Evolutionary conservation across 2,329 filamentous ascomycete species (phyloP).

Genomic region (Aspergillus sp.): DNA sequence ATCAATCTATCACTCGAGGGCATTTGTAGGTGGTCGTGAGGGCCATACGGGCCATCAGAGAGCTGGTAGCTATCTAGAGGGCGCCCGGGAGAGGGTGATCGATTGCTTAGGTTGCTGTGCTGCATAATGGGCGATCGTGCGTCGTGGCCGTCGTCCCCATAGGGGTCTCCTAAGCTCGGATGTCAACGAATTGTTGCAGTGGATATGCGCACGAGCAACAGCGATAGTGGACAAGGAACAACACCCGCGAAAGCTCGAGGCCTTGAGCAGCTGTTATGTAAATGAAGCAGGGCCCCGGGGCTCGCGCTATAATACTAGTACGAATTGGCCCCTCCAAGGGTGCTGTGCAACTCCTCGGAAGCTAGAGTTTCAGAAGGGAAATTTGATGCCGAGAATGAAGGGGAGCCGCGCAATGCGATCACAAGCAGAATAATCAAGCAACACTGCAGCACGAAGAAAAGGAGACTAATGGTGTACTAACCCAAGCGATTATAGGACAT

Average conservation of each 20-base stretch:
- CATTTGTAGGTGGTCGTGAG: constrained; percentile 64
- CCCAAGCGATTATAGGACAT: constrained; percentile 73
- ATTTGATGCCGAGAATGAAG: constrained; percentile 21
- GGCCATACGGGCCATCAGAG: constrained; percentile 71
- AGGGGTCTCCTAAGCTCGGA: constrained; percentile 35
- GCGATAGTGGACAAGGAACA: not conserved
- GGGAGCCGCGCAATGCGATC: constrained; percentile 10
- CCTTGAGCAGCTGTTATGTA: not conserved
- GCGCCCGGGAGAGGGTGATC: constrained; percentile 75
- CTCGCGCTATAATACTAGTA: not conserved
- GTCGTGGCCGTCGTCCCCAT: constrained; percentile 47
- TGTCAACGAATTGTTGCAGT: constrained; percentile 21
- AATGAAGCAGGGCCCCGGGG: not conserved
- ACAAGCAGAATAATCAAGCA: not conserved
- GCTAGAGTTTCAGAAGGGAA: constrained; percentile 22
- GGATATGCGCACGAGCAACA: not conserved
- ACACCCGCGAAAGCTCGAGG: not conserved
- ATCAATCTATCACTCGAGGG: constrained; percentile 73
- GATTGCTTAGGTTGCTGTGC: constrained; percentile 53
- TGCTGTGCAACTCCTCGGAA: constrained; percentile 1
- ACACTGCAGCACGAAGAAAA: not conserved
- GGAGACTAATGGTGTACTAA: constrained; percentile 45
- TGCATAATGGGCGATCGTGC: constrained; percentile 49
- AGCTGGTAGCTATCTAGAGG: constrained; percentile 77
- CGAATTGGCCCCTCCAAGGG: not conserved